These are phyloP conservation scores for Auricularia sp. DNA, from an alignment of 768 basidiomycete genomes.

Conservation along the genomic window DNA sequence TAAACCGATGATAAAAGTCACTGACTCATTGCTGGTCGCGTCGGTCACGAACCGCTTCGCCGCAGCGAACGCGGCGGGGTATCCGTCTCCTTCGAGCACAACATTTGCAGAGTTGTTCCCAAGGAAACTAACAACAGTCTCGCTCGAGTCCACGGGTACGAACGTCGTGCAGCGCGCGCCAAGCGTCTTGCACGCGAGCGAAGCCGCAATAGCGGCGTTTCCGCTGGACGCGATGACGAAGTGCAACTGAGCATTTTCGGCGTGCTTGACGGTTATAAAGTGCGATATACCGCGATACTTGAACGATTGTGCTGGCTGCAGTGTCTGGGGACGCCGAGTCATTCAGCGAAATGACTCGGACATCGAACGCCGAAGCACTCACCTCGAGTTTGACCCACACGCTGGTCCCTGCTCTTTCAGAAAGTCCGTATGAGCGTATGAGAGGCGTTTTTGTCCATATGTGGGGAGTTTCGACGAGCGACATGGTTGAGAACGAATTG, in stretches of 20 bases:
- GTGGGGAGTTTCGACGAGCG: too few species aligned
- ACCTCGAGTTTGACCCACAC: constrained; percentile 71
- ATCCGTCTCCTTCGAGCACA: constrained; percentile 45
- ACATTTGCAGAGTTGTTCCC: constrained; percentile 46
- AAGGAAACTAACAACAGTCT: constrained; percentile 24
- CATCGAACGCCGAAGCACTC: constrained; percentile 7
- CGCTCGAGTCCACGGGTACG: constrained; percentile 40
- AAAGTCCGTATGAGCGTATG: constrained; percentile 49
- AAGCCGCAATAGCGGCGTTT: constrained; percentile 65
- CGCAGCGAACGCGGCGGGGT: constrained; percentile 44
- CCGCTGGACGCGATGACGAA: constrained; percentile 65
- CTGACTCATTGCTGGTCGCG: constrained; percentile 45
- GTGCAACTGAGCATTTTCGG: constrained; percentile 45
- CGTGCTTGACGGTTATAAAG: constrained; percentile 43
- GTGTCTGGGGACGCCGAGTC: constrained; percentile 33
- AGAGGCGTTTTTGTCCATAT: constrained; percentile 61
- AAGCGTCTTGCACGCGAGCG: constrained; percentile 48
- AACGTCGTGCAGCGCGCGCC: constrained; percentile 56
- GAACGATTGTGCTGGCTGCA: constrained; percentile 68
- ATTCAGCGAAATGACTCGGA: not conserved
- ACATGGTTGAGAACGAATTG: too few species aligned
- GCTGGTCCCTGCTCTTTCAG: constrained; percentile 37
- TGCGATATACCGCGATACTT: constrained; percentile 64
- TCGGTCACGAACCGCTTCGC: constrained; percentile 36
- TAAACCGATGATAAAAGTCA: not conserved